Evolutionary conservation across 371 early-diverging fungal genomes (phyloP), one percentile per base, ranked within the genome.

Genomic region (Mortierella sp.): DNA sequence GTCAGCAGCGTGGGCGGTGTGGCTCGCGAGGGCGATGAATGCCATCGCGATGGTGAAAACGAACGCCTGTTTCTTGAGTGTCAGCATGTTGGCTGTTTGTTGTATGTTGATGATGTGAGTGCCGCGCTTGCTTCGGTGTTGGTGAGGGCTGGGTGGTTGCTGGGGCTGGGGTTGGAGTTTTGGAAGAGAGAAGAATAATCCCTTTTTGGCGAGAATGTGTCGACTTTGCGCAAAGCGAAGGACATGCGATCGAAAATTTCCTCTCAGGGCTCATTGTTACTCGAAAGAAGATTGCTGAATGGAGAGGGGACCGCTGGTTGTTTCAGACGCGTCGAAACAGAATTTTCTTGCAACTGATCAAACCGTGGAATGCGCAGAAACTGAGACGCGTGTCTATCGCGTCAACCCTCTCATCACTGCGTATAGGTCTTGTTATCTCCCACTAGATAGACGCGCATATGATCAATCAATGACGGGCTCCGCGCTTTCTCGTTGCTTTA

Each of bases 1-100:
- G 6, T 85, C 82, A 9, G 77, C 78, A 16, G 81, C 86, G 0
- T 10, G 34, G 6, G 9, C 44, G 9, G 50, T 72, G 3, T 37
- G 24, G 28, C 71, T 46, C 37, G 74, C 57, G 55, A 83, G 26
- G 54, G 84, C 81, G 13, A 81, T 37, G 43, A 78, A 31, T 5
- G 73, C 73, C 44, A 77, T 34, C 43, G 76, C 73, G 61, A 85
- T 64, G 69, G 79, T 75, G 16, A 80, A 31, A 37, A 72, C 64
- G 8, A 59, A 46, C 61, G 64, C 34, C 61, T 50, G 69, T 48
- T 59, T 82, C 78, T 69, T 75, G 57, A 76, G 61, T 48, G 76
- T 69, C 55, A 73, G 70, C 75, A 77, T 77, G 26, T n/a, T 34
- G 19, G 21, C 21, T 44, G 43, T 43, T 34, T n/a, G n/a, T n/a